These are phyloP conservation scores for Zygosaccharomyces pseudobailii DNA, from an alignment of 1,139 yeast species.

Conservation along the genomic window DNA sequence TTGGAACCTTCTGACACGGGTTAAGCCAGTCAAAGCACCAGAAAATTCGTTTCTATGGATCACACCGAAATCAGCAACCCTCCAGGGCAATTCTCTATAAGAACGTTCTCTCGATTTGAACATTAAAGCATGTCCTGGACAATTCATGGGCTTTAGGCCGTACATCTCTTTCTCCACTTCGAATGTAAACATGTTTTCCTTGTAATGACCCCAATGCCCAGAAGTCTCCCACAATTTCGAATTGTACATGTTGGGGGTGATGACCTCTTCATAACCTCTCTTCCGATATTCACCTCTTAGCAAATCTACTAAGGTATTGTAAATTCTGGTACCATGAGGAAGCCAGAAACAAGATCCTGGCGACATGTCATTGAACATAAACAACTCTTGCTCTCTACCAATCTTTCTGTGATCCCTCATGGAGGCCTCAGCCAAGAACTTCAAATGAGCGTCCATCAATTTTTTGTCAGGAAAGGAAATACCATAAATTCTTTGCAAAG, in stretches of 20 bases:
- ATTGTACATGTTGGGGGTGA: conserved; percentile 96
- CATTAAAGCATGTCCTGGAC: conserved; percentile 95
- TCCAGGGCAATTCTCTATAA: conserved; percentile 90
- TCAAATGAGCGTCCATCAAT: conserved; percentile 90
- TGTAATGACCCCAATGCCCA: conserved; percentile 97
- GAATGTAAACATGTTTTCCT: conserved; percentile 94
- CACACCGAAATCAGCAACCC: conserved; percentile 95
- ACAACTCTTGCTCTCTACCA: conserved; percentile 94
- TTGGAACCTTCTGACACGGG: conserved; percentile 96
- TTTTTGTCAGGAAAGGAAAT: conserved; percentile 98
- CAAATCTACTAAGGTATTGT: conserved; percentile 74
- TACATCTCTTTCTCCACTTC: conserved; percentile 87
- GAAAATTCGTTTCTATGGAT: conserved; percentile 93
- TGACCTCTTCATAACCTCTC: conserved; percentile 96
- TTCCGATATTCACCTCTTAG: conserved; percentile 77
- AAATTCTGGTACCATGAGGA: conserved; percentile 97
- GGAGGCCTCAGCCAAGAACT: conserved; percentile 94
- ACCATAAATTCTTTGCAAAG: conserved; percentile 97
- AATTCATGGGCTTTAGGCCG: conserved; percentile 97
- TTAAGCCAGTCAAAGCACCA: conserved; percentile 84
- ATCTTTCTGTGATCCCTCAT: conserved; percentile 96
- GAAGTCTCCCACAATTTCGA: conserved; percentile 95
- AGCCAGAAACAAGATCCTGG: conserved; percentile 98
- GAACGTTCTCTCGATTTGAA: conserved; percentile 86
- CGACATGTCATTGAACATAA: conserved; percentile 90